Evolutionary conservation across 23 red algal genomes (phyloP).

Genomic region (Agarophyton chilense): DNA sequence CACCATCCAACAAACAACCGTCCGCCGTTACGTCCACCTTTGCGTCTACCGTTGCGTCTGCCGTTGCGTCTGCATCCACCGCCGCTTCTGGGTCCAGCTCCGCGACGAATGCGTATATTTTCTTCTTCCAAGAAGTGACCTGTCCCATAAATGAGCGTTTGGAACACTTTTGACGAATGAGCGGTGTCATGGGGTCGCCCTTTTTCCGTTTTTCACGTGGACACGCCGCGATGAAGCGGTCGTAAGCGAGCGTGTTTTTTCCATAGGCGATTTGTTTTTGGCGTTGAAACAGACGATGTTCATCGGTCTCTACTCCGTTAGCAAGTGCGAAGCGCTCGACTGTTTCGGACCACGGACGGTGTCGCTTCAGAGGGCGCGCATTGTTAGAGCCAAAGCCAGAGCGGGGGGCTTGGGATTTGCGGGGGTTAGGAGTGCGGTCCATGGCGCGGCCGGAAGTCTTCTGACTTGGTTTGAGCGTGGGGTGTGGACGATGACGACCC

Average conservation of each 20-base stretch:
- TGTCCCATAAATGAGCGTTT: slow-evolving; percentile 68
- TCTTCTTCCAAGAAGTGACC: slow-evolving; percentile 61
- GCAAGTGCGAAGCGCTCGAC: slow-evolving; percentile 47
- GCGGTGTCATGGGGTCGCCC: slow-evolving; percentile 74
- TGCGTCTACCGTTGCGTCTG: too few species aligned
- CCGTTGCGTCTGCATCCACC: too few species aligned
- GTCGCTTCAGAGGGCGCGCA: slow-evolving; percentile 8
- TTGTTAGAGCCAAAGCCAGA: neutral
- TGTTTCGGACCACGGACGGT: slow-evolving; percentile 28
- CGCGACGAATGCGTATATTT: slow-evolving; percentile 57
- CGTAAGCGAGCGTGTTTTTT: slow-evolving; percentile 82
- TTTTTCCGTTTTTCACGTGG: slow-evolving; percentile 43
- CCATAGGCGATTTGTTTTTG: slow-evolving; percentile 89
- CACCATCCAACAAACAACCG: neutral
- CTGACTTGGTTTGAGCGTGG: neutral
- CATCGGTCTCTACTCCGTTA: slow-evolving; percentile 74
- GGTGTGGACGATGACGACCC: neutral
- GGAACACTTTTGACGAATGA: slow-evolving; percentile 46
- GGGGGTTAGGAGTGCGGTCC: neutral
- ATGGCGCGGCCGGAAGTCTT: neutral
- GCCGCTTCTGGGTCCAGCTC: too few species aligned
- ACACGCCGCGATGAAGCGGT: slow-evolving; percentile 45
- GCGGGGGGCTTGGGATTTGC: neutral
- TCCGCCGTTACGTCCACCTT: neutral
- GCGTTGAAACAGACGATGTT: slow-evolving; percentile 62